Conservation (phyloP, 2,329 filamentous ascomycete species). For the Coniochaeta hoffmannii region DNA sequence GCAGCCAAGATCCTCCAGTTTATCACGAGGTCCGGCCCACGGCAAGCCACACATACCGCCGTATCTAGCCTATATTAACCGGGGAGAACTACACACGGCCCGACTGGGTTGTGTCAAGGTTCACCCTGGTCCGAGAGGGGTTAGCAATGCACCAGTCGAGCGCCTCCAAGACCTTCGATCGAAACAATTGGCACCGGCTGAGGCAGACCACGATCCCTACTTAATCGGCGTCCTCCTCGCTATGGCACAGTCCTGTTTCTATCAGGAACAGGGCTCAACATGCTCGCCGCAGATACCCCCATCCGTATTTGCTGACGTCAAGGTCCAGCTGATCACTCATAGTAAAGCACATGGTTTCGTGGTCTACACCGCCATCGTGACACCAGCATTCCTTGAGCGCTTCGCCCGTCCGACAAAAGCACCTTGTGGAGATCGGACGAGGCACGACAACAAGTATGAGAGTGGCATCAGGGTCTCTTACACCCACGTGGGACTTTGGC, state of each 20-base stretch:
- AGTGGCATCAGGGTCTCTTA: constrained; percentile 41
- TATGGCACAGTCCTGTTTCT: constrained; percentile 50
- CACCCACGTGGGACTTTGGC: too few species aligned
- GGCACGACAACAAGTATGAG: constrained; percentile 38
- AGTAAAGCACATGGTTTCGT: constrained; percentile 42
- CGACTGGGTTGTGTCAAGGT: constrained; percentile 41
- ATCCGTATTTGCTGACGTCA: constrained; percentile 5
- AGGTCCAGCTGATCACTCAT: constrained; percentile 41
- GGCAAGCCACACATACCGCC: too few species aligned
- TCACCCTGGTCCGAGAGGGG: constrained; percentile 27
- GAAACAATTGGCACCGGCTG: constrained; percentile 37
- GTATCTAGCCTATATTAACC: constrained; percentile 39
- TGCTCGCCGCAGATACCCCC: constrained; percentile 16
- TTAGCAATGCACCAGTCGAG: constrained; percentile 36
- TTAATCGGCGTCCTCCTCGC: constrained; percentile 44
- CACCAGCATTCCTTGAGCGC: constrained; percentile 38
- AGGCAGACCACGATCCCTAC: constrained; percentile 44
- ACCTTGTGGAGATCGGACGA: constrained; percentile 19
- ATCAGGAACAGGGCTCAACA: constrained; percentile 20
- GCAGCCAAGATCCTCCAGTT: constrained; percentile 19
- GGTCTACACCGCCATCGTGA: constrained; percentile 43
- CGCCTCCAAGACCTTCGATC: constrained; percentile 38
- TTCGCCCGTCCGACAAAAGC: constrained; percentile 40
- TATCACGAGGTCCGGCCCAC: constrained; percentile 19
- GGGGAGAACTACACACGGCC: constrained; percentile 35